Base-by-base conservation (phyloP, 768 basidiomycete species). In the Russula emetica region DNA sequence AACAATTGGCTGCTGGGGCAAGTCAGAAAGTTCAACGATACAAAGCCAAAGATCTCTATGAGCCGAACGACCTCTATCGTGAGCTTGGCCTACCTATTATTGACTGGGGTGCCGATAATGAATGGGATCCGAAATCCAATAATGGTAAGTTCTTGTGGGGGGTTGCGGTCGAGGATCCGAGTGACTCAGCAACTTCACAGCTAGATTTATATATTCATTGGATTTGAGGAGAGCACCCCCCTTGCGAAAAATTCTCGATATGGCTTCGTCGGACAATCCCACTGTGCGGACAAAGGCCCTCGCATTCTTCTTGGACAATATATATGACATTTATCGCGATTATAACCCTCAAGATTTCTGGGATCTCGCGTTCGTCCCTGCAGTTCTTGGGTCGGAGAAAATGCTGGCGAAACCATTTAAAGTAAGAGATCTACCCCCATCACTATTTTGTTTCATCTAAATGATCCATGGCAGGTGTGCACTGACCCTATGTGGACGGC, bases 41-140 rank as follows among this genome's bases (percentile, higher is more conserved):
- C 34, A 34, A 34, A 47, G 90, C 93, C 0, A 76, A 79, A 36
- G 84, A 92, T 59, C 78, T 99, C 6, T 98, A 95, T 69, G 95
- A 98, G 71, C 96, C 97, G 1, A 67, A 79, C 1, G 86, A 87
- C 42, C 77, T 80, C 3, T 84, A 94, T 59, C 82, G 92, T 14
- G 79, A 83, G 55, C 76, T 98, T 8, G 82, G 83, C 9, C 75
- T 98, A 24, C 93, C 95, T 4, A 72, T 97, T 3, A 79, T 98
- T 49, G 92, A 94, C 69, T 99, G 96, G 96, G 88, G 89, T 0
- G 78, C 77, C 30, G 78, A 85, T 62, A 76, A 76, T 1, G 94
- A 88, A 72, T 99, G 96, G 96, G 81, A 83, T 62, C 74, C 79
- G 5, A 82, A 80, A 11, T 93, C 93, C 0, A 92, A 94, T 32